Evolutionary conservation across 805 yeast genomes (phyloP).

Genomic region (Candida suzukii): DNA sequence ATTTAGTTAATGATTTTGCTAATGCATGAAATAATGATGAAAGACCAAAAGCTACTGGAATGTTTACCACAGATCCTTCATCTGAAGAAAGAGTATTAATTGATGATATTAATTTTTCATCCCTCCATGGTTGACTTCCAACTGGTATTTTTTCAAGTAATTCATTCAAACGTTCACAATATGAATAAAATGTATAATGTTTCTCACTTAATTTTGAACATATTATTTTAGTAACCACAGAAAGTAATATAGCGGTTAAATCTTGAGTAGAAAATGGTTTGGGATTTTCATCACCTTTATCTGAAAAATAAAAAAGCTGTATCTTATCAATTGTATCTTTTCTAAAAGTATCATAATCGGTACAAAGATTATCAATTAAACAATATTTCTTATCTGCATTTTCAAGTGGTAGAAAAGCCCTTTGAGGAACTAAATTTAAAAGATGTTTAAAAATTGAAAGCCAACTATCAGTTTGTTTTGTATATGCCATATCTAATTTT

Average conservation of each 20-base stretch:
- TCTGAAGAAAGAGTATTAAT: conserved; percentile 17
- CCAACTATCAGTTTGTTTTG: conserved; percentile 23
- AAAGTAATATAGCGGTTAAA: conserved; percentile 33
- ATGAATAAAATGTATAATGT: conserved; percentile 19
- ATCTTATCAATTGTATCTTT: conserved; percentile 7
- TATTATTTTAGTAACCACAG: conserved; percentile 19
- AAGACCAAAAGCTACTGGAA: conserved; percentile 35
- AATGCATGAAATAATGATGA: conserved; percentile 33
- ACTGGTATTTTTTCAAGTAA: conserved; percentile 41
- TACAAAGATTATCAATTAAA: conserved; percentile 2
- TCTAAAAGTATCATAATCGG: conserved; percentile 9
- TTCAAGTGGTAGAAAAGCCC: conserved; percentile 52
- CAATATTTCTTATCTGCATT: conserved; percentile 24
- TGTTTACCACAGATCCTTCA: conserved; percentile 5
- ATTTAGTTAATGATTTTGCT: conserved; percentile 19
- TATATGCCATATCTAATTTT: conserved; percentile 1
- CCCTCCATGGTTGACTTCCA: conserved; percentile 21
- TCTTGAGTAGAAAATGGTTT: conserved; percentile 39
- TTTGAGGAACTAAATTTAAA: conserved; percentile 51
- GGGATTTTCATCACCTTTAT: conserved; percentile 3
- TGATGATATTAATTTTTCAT: conserved; percentile 16
- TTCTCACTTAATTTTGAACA: conserved; percentile 8
- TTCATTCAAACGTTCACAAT: conserved; percentile 27
- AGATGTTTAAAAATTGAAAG: conserved; percentile 34
- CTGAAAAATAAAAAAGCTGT: conserved; percentile 8